phyloP scores from a whole-genome alignment of 305 asterid genomes.

The Coffea humblotiana region DNA sequence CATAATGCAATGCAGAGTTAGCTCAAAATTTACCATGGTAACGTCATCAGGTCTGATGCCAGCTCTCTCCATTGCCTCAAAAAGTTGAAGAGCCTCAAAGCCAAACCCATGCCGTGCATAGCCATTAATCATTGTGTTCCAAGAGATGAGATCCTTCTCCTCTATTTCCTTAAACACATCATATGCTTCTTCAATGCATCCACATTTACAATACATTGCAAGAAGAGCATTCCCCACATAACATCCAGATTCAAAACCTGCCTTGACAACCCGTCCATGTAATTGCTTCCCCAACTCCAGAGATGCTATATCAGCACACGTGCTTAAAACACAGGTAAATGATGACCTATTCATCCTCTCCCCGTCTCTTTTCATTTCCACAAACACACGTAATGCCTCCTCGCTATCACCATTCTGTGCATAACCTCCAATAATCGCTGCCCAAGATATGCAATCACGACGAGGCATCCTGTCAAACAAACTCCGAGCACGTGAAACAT shows the following conservation, averaged over 20 bases:
- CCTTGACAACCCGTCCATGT: constrained; percentile 67
- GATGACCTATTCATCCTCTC: constrained; percentile 65
- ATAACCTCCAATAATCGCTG: constrained; percentile 87
- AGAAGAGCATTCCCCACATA: constrained; percentile 88
- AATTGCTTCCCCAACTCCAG: constrained; percentile 87
- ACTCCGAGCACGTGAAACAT: constrained; percentile 56
- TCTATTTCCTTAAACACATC: constrained; percentile 51
- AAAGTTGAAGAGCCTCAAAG: constrained; percentile 62
- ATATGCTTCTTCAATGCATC: constrained; percentile 75
- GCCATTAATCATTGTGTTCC: constrained; percentile 87
- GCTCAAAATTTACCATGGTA: constrained; percentile 67
- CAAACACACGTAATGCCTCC: constrained; percentile 59
- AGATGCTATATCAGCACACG: constrained; percentile 81
- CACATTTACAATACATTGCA: constrained; percentile 88
- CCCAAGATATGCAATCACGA: constrained; percentile 92
- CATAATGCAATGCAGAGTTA: constrained; percentile 2
- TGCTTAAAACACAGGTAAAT: constrained; percentile 68
- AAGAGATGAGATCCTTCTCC: constrained; percentile 75
- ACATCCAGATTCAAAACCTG: constrained; percentile 74
- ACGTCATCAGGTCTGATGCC: constrained; percentile 72
- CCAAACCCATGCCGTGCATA: constrained; percentile 94
- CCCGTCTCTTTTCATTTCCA: constrained; percentile 62
- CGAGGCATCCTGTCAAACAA: constrained; percentile 68
- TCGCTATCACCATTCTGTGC: constrained; percentile 70
- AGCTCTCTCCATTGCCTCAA: constrained; percentile 58